Base-by-base conservation (phyloP, 768 basidiomycete species). In the Podaxis carcinomalis region DNA sequence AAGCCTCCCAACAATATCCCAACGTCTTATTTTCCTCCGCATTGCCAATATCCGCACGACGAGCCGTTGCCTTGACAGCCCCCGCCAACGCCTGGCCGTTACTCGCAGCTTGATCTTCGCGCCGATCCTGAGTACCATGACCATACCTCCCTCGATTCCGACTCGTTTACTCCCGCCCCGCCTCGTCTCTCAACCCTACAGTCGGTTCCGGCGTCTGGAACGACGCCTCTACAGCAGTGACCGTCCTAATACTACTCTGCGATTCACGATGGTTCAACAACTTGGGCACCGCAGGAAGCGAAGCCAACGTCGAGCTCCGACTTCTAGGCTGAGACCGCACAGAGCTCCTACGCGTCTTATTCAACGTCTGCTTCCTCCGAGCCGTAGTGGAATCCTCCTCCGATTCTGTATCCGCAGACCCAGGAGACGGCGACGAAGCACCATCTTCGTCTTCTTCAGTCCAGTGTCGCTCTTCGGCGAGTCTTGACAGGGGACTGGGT, bases 161-260 rank as follows among this genome's bases (percentile, higher is more conserved):
- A 40, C 64, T 67, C 49, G 75, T 74, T 19, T 64, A 57, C 9
- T 63, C 51, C 5, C 64, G 69, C 16, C 36, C 13, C n/a, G 59
- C 59, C 5, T 73, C 72, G 61, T 73, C 70, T 6, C 62, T 63
- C 51, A 65, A 71, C 36, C 69, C 35, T 13, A 63, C 65, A 42
- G 47, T 60, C 2, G 50, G 65, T 11, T 58, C 68, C 9, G 66
- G 73, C 5, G 63, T 65, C 2, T 76, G 72, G 51, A 77, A 73
- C 0, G 77, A 74, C 11, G 76, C 56, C 36, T 86, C 86, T 5
- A 71, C 80, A 1, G 83, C 88, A 27, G 82, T 83, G 4, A 93
- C 86, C 0, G 92, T 93, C 16, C 83, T 81, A 32, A 90, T 79
- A 63, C 90, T 92, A 68, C 85, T 89, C 19, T 75, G 75, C 1